Evolutionary conservation across 768 basidiomycete genomes (phyloP), one percentile per base, ranked within the genome.

Genomic region (Mycena vitilis): DNA sequence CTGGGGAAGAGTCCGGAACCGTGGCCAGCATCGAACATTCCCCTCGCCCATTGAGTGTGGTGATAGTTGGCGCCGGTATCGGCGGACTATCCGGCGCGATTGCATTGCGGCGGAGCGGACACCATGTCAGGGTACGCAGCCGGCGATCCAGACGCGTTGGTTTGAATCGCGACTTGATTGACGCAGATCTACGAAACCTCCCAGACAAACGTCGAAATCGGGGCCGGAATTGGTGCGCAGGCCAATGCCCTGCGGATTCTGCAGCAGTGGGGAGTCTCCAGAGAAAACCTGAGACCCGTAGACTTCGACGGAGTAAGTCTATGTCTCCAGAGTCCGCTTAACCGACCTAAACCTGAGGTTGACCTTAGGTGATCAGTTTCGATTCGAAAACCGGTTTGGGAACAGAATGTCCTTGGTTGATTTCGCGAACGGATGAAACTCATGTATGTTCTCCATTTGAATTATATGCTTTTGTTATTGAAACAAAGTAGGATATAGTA

Each of bases 221-320:
- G 66, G 12, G 66, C 60, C 1, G 66, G 66, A 3, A 30, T 68
- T 12, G 45, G 40, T 9, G 22, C 62, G 53, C 66, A 61, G 34
- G 20, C 23, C 11, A 68, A 68, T 34, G 59, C 60, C 5, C 12
- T 62, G 18, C 66, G 66, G 15, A 53, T 62, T 7, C 34, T 68
- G 22, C 16, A 57, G 5, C 25, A 10, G 15, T 44, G 47, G 22
- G 66, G 66, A 18, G 15, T 48, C 20, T 40, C 53, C 7, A 38
- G 60, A 22, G 60, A 68, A 16, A 68, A 62, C 52, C 22, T 68
- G 36, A 61, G 53, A 34, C 52, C 34, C n/a, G 30, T 47, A 12
- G 22, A 38, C n/a, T 68, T 36, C 18, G 60, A 61, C 37, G 66
- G 66, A 7, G 66, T 68, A 34, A 6, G 53, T 67, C 47, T 15